These are phyloP conservation scores for Cladophialophora yegresii DNA, from an alignment of 2,329 filamentous ascomycete species.

Conservation along the genomic window DNA sequence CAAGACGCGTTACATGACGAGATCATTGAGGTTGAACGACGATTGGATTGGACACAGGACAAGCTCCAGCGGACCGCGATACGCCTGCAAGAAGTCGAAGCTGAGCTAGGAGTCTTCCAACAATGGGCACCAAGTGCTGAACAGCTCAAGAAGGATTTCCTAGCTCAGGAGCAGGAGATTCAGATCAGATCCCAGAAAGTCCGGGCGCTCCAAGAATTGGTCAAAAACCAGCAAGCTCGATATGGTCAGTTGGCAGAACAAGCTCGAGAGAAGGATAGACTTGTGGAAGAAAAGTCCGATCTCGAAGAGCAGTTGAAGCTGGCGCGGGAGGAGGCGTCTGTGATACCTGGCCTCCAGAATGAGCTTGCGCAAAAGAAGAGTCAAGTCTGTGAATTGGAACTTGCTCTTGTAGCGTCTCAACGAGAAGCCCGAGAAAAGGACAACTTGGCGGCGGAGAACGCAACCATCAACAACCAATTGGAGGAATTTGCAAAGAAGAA, in stretches of 20 bases:
- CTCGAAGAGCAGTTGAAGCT: constrained; percentile 1
- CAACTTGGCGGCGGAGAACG: background rate
- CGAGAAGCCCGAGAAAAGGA: constrained; percentile 1
- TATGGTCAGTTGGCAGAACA: constrained; percentile 3
- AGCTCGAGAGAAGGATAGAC: background rate
- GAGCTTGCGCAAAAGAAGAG: background rate
- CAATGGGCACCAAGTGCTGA: background rate
- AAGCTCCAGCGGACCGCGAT: constrained; percentile 2
- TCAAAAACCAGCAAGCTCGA: background rate
- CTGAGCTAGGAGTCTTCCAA: constrained; percentile 8
- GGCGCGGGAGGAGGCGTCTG: background rate
- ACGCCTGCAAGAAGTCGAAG: background rate
- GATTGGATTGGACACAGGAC: constrained; percentile 2
- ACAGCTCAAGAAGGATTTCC: constrained; percentile 11
- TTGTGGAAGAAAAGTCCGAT: background rate
- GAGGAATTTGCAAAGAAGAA: background rate
- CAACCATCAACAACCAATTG: background rate
- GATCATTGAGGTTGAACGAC: constrained; percentile 8
- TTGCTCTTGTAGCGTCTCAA: background rate
- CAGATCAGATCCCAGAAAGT: constrained; percentile 7
- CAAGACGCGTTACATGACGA: background rate
- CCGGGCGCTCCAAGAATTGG: background rate
- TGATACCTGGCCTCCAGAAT: background rate
- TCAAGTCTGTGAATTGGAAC: background rate
- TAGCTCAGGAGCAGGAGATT: constrained; percentile 10